phyloP scores from a whole-genome alignment of 805 yeast genomes.

The Candida hungchunana region DNA sequence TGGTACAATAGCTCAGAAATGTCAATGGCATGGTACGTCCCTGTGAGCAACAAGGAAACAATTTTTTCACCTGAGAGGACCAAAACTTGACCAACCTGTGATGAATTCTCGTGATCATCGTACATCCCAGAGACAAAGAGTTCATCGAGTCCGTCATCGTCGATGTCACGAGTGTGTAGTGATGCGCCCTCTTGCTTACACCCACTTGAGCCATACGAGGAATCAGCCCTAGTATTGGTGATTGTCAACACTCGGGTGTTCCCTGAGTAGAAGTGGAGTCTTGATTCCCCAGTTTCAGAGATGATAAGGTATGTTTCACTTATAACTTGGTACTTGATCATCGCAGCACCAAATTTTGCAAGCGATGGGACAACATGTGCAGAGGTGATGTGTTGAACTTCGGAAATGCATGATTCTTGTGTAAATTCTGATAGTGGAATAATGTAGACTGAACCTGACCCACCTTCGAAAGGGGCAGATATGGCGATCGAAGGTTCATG shows the following conservation, averaged over 20 bases:
- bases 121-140: conserved; percentile 42
- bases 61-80: conserved; percentile 30
- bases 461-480: conserved; percentile 46
- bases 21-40: conserved; percentile 8
- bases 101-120: conserved; percentile 33
- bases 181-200: conserved; percentile 39
- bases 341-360: conserved; percentile 39
- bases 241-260: conserved; percentile 26
- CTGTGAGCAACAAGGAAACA: conserved; percentile 8
- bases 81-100: conserved; percentile 35
- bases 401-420: not conserved
- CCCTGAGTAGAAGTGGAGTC: conserved; percentile 34
- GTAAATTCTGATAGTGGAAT: conserved; percentile 35
- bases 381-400: not conserved
- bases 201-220: conserved; percentile 37
- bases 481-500: conserved; percentile 41
- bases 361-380: conserved; percentile 22
- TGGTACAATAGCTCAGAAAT: conserved; percentile 3
- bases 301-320: conserved; percentile 38
- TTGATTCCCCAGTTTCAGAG: conserved; percentile 49
- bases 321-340: conserved; percentile 29
- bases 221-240: conserved; percentile 23
- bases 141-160: conserved; percentile 37
- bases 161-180: conserved; percentile 30
- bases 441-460: conserved; percentile 40